Conservation (phyloP, 2,329 filamentous ascomycete species). For the Xylaria sp. region DNA sequence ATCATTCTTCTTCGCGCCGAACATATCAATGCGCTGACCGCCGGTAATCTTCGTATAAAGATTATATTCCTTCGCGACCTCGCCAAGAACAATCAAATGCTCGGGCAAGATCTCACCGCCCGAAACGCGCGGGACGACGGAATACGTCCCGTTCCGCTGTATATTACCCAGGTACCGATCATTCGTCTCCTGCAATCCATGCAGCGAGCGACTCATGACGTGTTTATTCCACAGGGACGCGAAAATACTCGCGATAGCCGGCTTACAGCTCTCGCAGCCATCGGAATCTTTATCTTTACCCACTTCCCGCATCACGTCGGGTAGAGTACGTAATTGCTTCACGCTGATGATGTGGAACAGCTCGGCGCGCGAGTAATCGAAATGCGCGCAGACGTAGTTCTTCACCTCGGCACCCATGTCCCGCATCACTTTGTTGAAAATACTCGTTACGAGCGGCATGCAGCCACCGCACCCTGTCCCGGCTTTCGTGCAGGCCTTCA, state of each 20-base stretch:
- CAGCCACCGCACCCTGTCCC: constrained; percentile 88
- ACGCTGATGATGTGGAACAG: constrained; percentile 87
- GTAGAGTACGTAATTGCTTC: constrained; percentile 67
- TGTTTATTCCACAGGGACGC: constrained; percentile 79
- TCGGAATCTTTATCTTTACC: constrained; percentile 67
- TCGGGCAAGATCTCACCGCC: constrained; percentile 85
- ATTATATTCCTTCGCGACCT: constrained; percentile 76
- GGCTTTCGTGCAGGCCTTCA: constrained; percentile 88
- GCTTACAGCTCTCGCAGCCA: constrained; percentile 85
- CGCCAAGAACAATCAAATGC: constrained; percentile 75
- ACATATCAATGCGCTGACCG: constrained; percentile 88
- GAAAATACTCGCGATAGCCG: constrained; percentile 73
- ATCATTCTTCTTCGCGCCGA: constrained; percentile 84
- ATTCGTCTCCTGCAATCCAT: constrained; percentile 85
- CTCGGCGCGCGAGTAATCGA: constrained; percentile 76
- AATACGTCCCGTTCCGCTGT: constrained; percentile 86
- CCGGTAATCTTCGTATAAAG: constrained; percentile 92
- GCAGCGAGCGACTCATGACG: constrained; percentile 63
- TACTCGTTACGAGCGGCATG: constrained; percentile 79
- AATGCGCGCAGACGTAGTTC: constrained; percentile 81
- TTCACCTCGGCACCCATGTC: constrained; percentile 82
- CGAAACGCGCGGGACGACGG: constrained; percentile 75
- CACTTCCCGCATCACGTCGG: constrained; percentile 70
- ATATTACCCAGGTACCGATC: constrained; percentile 86
- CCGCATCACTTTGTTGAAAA: constrained; percentile 85